These are phyloP conservation scores for Oryza australiensis DNA, from an alignment of 176 grass and related monocot genomes.

Conservation along the genomic window DNA sequence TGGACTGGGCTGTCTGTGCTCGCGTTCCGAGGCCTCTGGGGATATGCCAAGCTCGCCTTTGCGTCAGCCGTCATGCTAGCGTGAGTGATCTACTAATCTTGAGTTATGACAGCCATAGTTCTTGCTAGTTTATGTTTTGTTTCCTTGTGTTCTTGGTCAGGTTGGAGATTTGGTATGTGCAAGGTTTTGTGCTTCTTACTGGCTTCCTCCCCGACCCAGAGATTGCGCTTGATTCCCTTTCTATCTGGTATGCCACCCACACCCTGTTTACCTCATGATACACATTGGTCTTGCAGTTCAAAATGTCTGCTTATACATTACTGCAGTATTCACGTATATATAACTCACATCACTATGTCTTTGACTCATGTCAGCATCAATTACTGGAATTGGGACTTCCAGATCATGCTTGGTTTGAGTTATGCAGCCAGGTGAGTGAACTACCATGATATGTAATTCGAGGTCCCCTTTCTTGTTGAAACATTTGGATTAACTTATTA, in stretches of 20 bases:
- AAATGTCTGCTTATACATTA: neutral
- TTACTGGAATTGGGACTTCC: conserved; percentile 92
- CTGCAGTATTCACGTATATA: neutral
- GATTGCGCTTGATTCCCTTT: conserved; percentile 72
- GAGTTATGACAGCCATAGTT: neutral
- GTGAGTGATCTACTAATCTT: conserved; percentile 41
- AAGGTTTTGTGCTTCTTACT: conserved; percentile 80
- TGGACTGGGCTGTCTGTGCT: conserved; percentile 56
- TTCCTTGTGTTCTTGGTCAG: conserved; percentile 38
- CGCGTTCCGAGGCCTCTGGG: conserved; percentile 62
- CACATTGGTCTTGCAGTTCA: neutral
- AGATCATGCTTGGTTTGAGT: conserved; percentile 80
- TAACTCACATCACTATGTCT: conserved; percentile 8
- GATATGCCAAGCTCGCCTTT: conserved; percentile 61
- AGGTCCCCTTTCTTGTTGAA: neutral
- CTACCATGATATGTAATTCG: neutral
- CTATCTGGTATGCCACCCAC: conserved; percentile 54
- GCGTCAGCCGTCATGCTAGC: conserved; percentile 71
- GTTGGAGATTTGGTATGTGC: conserved; percentile 86
- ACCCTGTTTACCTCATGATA: neutral
- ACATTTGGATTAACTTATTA: neutral
- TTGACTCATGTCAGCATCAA: conserved; percentile 51
- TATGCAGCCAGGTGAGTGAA: conserved; percentile 65
- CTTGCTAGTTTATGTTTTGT: neutral
- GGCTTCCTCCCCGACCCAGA: conserved; percentile 74